Base-by-base conservation (phyloP, 768 basidiomycete species). In the Suillus clintonianus region DNA sequence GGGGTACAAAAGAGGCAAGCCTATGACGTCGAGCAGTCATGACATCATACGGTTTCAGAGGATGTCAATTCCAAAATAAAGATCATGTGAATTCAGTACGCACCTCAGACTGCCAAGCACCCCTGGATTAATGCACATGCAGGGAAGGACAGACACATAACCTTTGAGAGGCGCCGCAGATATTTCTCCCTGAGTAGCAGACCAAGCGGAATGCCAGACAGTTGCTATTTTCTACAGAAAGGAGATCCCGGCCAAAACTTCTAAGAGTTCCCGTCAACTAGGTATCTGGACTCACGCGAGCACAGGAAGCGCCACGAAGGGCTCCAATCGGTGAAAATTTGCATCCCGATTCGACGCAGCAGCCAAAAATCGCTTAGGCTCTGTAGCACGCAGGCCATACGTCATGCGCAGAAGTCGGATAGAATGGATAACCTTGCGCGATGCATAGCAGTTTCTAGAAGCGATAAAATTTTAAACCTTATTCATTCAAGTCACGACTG, bases 1-100 rank as follows among this genome's bases (percentile, higher is more conserved):
- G 14, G 61, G 51, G 53, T 63, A 72, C 75, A 60, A 48, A 75
- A 76, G 73, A 74, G 75, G 74, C 32, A 76, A 67, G 65, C 63
- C 22, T 62, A 72, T 70, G 73, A 72, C 66, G 65, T 70, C 37
- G 22, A 30, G 41, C 13, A 19, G 41, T 22, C 17, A 70, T 75
- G 74, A 77, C 70, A 75, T 75, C 75, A 75, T 73, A 63, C 5
- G 6, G 15, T 22, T 36, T 56, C 7, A n/a, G 27, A 11, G 10
- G 37, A 8, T 15, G 30, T 11, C 17, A 17, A 19, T 53, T 11
- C 51, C 17, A 53, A 51, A 45, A n/a, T 17, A 7, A 48, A 47
- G 10, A 47, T 14, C 5, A 27, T 27, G 47, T 48, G 22, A 48
- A 24, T 48, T 34, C 34, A 6, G 34, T 34, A 5, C 34, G 4